Evolutionary conservation across 139 green algal genomes (phyloP).

Genomic region (Spirogloea muscicola): DNA sequence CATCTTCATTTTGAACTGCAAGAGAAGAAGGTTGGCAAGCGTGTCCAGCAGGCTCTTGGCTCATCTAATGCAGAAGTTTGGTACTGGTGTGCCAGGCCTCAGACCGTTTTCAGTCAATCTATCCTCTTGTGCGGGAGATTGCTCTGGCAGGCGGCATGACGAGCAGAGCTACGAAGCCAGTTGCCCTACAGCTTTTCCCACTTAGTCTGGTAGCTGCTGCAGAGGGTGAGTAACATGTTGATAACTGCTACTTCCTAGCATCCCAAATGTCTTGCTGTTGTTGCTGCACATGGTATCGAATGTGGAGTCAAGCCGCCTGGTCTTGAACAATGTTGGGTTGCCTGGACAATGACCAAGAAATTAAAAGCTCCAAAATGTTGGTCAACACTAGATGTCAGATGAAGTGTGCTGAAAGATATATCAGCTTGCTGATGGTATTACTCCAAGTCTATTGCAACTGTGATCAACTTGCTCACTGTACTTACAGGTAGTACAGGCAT

Average conservation of each 20-base stretch:
- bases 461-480: too few relatives aligned
- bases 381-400: background rate
- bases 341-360: too few relatives aligned
- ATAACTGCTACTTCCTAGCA: background rate
- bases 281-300: too few relatives aligned
- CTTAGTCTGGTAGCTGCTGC: conserved; percentile 18
- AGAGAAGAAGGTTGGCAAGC: too few relatives aligned
- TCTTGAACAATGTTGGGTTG: too few relatives aligned
- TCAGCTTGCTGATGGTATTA: background rate
- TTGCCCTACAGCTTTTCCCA: conserved; percentile 17
- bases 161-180: conserved; percentile 30
- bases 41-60: background rate
- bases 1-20: too few relatives aligned
- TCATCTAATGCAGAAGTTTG: background rate
- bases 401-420: background rate
- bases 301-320: too few relatives aligned
- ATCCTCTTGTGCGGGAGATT: conserved; percentile 23
- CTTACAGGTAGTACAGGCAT: too few relatives aligned
- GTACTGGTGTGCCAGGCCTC: conserved; percentile 7
- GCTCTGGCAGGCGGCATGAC: conserved; percentile 9
- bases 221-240: conserved; percentile 17
- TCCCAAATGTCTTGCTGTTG: too few relatives aligned
- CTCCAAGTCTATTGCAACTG: too few relatives aligned
- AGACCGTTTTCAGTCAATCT: conserved; percentile 17
- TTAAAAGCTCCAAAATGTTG: background rate